Evolutionary conservation across 331 rosid species (phyloP).

Genomic region (Quercus phellos): DNA sequence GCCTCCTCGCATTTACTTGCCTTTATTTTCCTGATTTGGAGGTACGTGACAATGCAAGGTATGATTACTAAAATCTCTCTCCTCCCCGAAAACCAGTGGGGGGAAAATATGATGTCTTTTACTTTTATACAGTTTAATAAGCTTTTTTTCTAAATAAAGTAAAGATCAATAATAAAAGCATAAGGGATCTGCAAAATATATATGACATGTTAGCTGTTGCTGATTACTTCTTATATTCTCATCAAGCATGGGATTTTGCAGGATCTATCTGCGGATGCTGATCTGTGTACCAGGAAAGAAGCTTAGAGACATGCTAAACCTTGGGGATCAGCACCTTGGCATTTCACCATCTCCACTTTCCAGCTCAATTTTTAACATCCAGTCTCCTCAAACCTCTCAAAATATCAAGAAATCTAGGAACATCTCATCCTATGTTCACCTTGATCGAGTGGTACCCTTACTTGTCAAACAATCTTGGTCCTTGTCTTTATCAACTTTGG

Average conservation of each 20-base stretch:
- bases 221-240: neutral
- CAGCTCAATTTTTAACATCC: slow-evolving; percentile 62
- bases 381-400: slow-evolving; percentile 62
- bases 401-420: slow-evolving; percentile 57
- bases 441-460: slow-evolving; percentile 61
- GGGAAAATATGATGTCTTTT: neutral
- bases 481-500: slow-evolving; percentile 68
- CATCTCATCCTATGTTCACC: slow-evolving; percentile 68
- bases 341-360: slow-evolving; percentile 67
- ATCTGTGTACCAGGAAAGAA: slow-evolving; percentile 85
- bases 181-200: slow-evolving; percentile 1
- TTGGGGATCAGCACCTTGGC: slow-evolving; percentile 64
- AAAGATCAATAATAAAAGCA: slow-evolving; percentile 3
- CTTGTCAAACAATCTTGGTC: slow-evolving; percentile 94
- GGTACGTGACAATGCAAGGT: slow-evolving; percentile 96
- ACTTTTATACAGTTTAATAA: neutral
- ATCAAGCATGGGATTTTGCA: slow-evolving; percentile 35
- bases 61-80: slow-evolving; percentile 14
- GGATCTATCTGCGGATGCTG: slow-evolving; percentile 92
- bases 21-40: slow-evolving; percentile 92
- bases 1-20: slow-evolving; percentile 72
- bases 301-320: slow-evolving; percentile 71
- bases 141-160: neutral
- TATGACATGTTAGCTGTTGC: neutral
- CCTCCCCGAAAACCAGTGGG: neutral